Evolutionary conservation across 2,329 filamentous ascomycete species (phyloP), one percentile per base, ranked within the genome.

Genomic region (Setomelanomma holmii): DNA sequence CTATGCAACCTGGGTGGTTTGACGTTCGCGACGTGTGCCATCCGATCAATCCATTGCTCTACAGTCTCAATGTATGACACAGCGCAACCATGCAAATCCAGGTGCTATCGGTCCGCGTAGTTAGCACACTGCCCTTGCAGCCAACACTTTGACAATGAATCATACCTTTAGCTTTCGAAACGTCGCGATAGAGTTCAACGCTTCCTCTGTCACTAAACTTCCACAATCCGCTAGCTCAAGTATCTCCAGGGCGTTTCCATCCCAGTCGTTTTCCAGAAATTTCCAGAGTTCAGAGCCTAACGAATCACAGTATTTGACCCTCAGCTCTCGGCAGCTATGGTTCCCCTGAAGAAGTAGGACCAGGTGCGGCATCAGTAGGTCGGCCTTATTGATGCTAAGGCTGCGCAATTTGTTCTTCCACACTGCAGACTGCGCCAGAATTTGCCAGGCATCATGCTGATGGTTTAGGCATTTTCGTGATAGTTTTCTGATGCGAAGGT

Each of bases 81-180:
- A 51, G 58, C 49, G 38, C 67, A 74, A 2, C 62, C 65, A n/a
- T 65, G 60, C 27, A 74, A 33, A 21, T 61, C 48, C 7, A 74
- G 54, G 24, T 58, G 55, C 71, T 74, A 43, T 22, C 6, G 4
- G 14, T 52, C 24, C n/a, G n/a, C n/a, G n/a, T n/a, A n/a, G n/a
- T n/a, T n/a, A n/a, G n/a, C n/a, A n/a, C n/a, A n/a, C n/a, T n/a
- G n/a, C n/a, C n/a, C n/a, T n/a, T n/a, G n/a, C n/a, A n/a, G n/a
- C n/a, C n/a, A n/a, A n/a, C n/a, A n/a, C n/a, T n/a, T n/a, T n/a
- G n/a, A n/a, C n/a, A n/a, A 30, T 3, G 27, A 4, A 6, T 30
- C 10, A 3, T 59, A 73, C 70, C 58, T 68, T 45, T 34, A 73
- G 45, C 3, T 40, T 41, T 1, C 23, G 34, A 44, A 70, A 34